These are phyloP conservation scores for Eurotiales sp. DNA, from an alignment of 2,329 filamentous ascomycete genomes.

Conservation along the genomic window DNA sequence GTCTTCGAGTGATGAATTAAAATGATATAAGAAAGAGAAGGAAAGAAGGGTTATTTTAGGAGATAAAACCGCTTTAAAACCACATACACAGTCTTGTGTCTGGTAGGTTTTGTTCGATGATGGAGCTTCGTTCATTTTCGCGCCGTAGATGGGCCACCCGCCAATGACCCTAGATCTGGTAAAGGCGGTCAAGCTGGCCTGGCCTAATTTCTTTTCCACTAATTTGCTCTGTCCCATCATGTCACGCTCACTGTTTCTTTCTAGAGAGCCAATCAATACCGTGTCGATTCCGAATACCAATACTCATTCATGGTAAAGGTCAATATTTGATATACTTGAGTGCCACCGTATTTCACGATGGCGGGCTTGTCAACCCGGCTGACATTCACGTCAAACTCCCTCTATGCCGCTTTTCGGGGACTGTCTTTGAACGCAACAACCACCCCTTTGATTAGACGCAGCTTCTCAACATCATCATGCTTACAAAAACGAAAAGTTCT, in stretches of 20 bases:
- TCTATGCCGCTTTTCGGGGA: constrained; percentile 36
- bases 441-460: constrained; percentile 23
- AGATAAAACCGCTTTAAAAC: neutral
- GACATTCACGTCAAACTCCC: constrained; percentile 29
- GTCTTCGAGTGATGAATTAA: neutral
- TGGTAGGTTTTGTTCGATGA: neutral
- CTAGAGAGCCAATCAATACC: neutral
- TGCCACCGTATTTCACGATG: constrained; percentile 23
- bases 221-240: neutral
- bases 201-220: constrained; percentile 20
- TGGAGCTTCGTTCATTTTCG: constrained; percentile 25
- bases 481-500: constrained; percentile 30
- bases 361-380: constrained; percentile 30
- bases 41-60: neutral
- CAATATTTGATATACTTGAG: neutral
- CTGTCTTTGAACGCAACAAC: constrained; percentile 34
- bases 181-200: constrained; percentile 33
- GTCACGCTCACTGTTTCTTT: neutral
- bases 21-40: neutral
- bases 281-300: neutral
- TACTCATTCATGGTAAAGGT: neutral
- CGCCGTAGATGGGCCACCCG: constrained; percentile 23
- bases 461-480: constrained; percentile 35
- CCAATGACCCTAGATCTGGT: constrained; percentile 25
- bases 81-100: neutral